A percentile compares a stretch with the other conserved stretches of the same genome.
Evolutionary conservation across 1,284 basidiomycete genomes (phyloP).

Genomic region (Ustilago sp.): DNA sequence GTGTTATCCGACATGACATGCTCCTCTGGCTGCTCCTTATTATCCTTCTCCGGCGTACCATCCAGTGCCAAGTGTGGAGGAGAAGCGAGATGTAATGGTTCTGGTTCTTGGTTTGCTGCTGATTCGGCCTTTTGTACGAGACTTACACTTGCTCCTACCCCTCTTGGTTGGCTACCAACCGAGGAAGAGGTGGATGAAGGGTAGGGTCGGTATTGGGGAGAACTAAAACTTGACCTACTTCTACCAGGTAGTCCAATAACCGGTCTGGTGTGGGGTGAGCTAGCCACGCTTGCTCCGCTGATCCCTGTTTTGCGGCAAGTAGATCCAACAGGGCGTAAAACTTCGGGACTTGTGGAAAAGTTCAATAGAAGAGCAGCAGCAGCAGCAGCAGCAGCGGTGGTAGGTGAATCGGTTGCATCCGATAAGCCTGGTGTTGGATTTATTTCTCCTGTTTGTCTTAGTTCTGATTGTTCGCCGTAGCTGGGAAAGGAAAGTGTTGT

Average conservation of each 20-base stretch:
- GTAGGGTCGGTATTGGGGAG: conserved; percentile 25
- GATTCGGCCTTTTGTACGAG: background rate
- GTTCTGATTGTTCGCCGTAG: conserved; percentile 38
- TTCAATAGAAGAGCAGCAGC: conserved; percentile 44
- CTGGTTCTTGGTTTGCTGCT: conserved; percentile 4
- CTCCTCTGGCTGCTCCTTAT: background rate
- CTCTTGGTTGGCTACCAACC: background rate
- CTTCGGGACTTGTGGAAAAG: conserved; percentile 56
- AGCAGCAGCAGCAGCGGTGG: background rate
- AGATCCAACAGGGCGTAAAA: conserved; percentile 38
- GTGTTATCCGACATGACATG: conserved; percentile 17
- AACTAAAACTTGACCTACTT: conserved; percentile 18
- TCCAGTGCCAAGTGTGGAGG: conserved; percentile 36
- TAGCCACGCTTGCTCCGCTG: background rate
- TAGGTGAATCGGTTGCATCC: conserved; percentile 22
- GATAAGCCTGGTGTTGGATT: conserved; percentile 25
- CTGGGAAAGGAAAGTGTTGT: conserved; percentile 17
- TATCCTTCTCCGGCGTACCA: conserved; percentile 4
- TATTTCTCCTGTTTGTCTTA: conserved; percentile 15
- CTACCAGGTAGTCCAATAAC: conserved; percentile 17
- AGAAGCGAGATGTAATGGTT: conserved; percentile 14
- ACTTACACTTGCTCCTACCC: background rate
- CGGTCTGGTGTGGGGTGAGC: conserved; percentile 13
- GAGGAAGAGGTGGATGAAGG: background rate
- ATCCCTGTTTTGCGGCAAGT: background rate